Percentiles rank a stretch among this genome's conserved stretches.
These are phyloP conservation scores for Diaporthe capsici DNA, from an alignment of 2,329 filamentous ascomycete species.

Conservation along the genomic window DNA sequence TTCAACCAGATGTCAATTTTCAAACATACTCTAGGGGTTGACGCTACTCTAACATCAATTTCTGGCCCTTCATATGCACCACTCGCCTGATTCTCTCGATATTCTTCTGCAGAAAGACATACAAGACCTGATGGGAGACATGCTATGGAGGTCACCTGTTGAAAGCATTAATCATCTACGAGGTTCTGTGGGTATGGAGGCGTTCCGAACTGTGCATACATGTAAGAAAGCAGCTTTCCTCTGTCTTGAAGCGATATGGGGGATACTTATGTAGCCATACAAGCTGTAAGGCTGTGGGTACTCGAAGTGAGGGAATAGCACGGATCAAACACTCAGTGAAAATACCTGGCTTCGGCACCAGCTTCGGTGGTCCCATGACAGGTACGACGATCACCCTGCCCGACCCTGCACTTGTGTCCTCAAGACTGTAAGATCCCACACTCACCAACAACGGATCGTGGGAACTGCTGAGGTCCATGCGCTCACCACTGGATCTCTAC, in stretches of 20 bases:
- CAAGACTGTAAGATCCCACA: too few species aligned
- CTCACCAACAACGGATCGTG: background rate
- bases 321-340: too few species aligned
- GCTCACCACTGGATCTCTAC: background rate
- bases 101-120: slow-evolving; percentile 18
- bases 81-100: background rate
- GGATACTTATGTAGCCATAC: background rate
- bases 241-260: background rate
- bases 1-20: too few species aligned
- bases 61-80: background rate
- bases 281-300: background rate
- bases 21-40: background rate
- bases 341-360: too few species aligned
- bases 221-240: background rate
- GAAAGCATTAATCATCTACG: too few species aligned
- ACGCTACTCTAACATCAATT: background rate
- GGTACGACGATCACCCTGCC: background rate
- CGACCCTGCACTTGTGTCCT: background rate
- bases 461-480: background rate
- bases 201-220: background rate
- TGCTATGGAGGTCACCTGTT: background rate
- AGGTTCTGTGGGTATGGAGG: background rate
- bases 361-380: too few species aligned
- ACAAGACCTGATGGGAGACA: background rate
- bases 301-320: background rate